phyloP scores from a whole-genome alignment of 148 eudicot genomes.

The Rheum nobile region DNA sequence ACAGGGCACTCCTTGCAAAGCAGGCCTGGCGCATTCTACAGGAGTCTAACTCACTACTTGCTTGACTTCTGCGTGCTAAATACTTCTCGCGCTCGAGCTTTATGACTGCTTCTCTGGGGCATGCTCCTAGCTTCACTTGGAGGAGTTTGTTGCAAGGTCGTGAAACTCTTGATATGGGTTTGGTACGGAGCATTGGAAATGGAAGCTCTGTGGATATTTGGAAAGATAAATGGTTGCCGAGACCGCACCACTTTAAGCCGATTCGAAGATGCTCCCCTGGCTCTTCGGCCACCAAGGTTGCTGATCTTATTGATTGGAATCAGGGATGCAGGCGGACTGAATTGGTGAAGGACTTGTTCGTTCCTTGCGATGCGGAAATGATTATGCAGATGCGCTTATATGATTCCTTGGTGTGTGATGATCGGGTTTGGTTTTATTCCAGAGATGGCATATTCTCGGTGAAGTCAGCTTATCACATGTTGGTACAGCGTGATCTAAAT shows the following conservation, averaged over 20 bases:
- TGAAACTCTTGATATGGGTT: neutral
- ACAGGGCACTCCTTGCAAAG: neutral
- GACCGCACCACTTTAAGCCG: neutral
- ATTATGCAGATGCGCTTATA: too few relatives aligned
- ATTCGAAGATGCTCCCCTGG: neutral
- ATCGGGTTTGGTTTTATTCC: too few relatives aligned
- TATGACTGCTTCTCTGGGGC: neutral
- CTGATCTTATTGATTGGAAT: too few relatives aligned
- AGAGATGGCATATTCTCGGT: too few relatives aligned
- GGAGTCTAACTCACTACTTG: neutral
- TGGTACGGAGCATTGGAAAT: neutral
- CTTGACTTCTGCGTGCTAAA: neutral
- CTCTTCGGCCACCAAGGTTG: too few relatives aligned
- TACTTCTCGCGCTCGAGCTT: neutral
- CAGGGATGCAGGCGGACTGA: too few relatives aligned
- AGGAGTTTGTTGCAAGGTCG: neutral
- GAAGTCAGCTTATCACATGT: too few relatives aligned
- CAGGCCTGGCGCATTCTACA: neutral
- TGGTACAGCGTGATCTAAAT: too few relatives aligned
- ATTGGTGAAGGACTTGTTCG: too few relatives aligned
- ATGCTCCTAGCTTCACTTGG: neutral
- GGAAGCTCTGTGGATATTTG: neutral
- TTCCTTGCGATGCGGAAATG: too few relatives aligned
- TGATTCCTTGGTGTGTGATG: too few relatives aligned
- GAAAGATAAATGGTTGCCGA: neutral